These are phyloP conservation scores for Passalora sequoiae DNA, from an alignment of 2,329 filamentous ascomycete genomes.

Conservation along the genomic window DNA sequence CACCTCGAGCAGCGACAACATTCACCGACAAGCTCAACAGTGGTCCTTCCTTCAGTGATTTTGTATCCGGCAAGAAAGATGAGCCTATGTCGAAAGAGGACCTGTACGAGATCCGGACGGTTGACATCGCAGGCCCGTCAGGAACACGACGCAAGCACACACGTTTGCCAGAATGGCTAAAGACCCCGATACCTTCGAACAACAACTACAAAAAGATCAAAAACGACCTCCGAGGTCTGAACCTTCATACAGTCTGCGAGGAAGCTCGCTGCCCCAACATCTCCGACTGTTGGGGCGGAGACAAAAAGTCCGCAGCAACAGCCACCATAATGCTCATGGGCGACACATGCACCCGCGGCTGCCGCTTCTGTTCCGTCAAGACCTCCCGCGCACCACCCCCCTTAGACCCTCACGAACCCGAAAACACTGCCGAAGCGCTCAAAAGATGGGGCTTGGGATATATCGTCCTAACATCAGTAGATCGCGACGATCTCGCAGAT, in stretches of 20 bases:
- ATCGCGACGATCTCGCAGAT: conserved; percentile 86
- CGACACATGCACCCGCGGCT: conserved; percentile 93
- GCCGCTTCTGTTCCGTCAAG: conserved; percentile 96
- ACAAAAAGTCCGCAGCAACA: conserved; percentile 80
- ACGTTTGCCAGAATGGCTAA: conserved; percentile 86
- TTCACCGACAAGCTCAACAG: conserved; percentile 61
- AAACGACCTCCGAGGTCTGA: conserved; percentile 80
- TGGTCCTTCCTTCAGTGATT: conserved; percentile 61
- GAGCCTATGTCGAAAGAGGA: conserved; percentile 45
- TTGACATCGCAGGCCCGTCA: conserved; percentile 52
- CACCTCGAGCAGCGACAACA: conserved; percentile 44
- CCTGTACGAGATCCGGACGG: conserved; percentile 57
- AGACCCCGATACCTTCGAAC: conserved; percentile 84
- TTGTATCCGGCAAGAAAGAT: conserved; percentile 46
- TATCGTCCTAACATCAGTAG: conserved; percentile 87
- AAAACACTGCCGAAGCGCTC: conserved; percentile 91
- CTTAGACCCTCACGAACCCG: conserved; percentile 90
- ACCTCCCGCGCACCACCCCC: conserved; percentile 71
- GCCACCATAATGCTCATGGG: conserved; percentile 99
- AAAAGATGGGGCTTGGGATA: conserved; percentile 92
- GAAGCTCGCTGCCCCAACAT: conserved; percentile 97
- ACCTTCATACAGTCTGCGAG: conserved; percentile 93
- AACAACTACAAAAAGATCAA: conserved; percentile 94
- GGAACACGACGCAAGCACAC: conserved; percentile 62
- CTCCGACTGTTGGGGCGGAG: conserved; percentile 94